Evolutionary conservation across 805 yeast species (phyloP).

Genomic region (Cyberlindnera saturnus): DNA sequence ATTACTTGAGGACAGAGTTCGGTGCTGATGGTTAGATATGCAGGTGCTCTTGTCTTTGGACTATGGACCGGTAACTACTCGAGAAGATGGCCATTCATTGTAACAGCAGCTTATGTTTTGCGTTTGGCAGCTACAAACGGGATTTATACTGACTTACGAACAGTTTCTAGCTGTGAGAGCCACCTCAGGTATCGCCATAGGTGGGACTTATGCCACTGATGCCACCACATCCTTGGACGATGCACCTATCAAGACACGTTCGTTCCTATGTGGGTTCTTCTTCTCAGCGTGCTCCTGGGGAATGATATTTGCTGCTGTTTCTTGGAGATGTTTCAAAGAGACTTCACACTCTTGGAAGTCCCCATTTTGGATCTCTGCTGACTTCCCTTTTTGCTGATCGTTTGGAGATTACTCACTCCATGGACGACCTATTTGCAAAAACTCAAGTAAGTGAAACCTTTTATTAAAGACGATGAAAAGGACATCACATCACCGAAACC

Average conservation of each 20-base stretch:
- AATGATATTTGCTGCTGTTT: constrained; percentile 55
- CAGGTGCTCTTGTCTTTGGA: constrained; percentile 67
- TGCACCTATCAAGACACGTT: constrained; percentile 54
- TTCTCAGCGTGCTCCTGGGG: constrained; percentile 60
- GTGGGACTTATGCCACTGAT: constrained; percentile 41
- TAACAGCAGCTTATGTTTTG: constrained; percentile 45
- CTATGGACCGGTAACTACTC: constrained; percentile 56
- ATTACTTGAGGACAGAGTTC: constrained; percentile 72
- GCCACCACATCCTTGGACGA: constrained; percentile 51
- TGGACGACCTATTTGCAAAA: constrained; percentile 50
- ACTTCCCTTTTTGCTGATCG: constrained; percentile 52
- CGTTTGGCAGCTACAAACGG: constrained; percentile 56
- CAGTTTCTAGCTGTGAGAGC: constrained; percentile 62
- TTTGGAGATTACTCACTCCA: constrained; percentile 52
- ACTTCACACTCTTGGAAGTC: constrained; percentile 57
- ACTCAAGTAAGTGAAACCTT: constrained; percentile 24
- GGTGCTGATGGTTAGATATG: constrained; percentile 65
- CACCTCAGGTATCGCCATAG: constrained; percentile 52
- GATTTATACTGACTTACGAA: constrained; percentile 47
- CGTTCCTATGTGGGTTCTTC: constrained; percentile 57
- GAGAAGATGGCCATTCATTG: constrained; percentile 61
- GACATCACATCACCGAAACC: constrained; percentile 1
- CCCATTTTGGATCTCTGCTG: constrained; percentile 67
- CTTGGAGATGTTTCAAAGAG: constrained; percentile 53
- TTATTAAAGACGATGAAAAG: constrained; percentile 23